phyloP scores from a whole-genome alignment of 2,329 filamentous ascomycete genomes.

The Knoxdaviesia capensis region DNA sequence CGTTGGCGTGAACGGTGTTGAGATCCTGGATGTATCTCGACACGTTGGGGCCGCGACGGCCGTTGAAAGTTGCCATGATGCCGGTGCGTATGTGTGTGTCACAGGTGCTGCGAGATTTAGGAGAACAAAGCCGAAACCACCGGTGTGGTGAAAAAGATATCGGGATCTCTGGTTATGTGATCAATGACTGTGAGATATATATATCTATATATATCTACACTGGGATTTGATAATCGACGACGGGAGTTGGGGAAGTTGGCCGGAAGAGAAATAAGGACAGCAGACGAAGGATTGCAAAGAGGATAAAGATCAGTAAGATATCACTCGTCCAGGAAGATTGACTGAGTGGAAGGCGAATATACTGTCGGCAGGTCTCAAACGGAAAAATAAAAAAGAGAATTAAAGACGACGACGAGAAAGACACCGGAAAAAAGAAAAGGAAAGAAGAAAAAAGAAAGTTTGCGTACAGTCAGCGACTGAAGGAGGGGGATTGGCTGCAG shows the following conservation, averaged over 20 bases:
- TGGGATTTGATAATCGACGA: too few relatives aligned
- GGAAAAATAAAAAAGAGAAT: too few relatives aligned
- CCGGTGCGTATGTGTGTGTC: neutral
- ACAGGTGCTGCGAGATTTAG: neutral
- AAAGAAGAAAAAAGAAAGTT: neutral
- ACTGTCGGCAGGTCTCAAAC: too few relatives aligned
- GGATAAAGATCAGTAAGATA: too few relatives aligned
- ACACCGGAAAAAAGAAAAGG: neutral
- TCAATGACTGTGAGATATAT: too few relatives aligned
- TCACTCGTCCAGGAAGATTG: too few relatives aligned
- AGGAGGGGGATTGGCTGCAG: neutral
- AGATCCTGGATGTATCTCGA: constrained; percentile 76
- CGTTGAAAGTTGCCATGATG: constrained; percentile 52
- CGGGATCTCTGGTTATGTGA: neutral
- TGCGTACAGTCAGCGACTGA: neutral
- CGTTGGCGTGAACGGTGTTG: constrained; percentile 48
- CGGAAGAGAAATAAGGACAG: too few relatives aligned
- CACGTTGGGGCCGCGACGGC: constrained; percentile 67
- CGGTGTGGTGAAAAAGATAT: neutral
- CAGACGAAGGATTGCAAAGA: too few relatives aligned
- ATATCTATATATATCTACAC: too few relatives aligned
- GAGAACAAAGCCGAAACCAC: neutral
- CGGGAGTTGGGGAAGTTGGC: too few relatives aligned
- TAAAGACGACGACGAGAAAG: neutral
- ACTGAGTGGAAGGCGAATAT: too few relatives aligned